These are phyloP conservation scores for Pleurotus pulmonarius DNA, from an alignment of 768 basidiomycete genomes.

Conservation along the genomic window DNA sequence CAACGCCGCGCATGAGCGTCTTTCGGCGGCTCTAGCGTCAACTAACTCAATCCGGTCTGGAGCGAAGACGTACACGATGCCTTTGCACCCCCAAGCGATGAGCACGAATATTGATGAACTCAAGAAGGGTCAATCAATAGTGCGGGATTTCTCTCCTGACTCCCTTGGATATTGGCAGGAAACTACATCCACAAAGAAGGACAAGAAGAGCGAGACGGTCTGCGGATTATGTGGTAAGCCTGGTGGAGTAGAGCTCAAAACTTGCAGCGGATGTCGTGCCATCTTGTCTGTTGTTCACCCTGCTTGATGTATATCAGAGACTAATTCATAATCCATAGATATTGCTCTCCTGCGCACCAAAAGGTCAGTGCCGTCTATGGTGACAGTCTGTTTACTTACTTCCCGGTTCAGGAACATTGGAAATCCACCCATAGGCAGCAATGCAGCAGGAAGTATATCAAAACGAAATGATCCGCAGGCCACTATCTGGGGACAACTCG, in stretches of 20 bases:
- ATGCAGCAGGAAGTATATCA: conserved; percentile 15
- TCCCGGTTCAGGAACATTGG: conserved; percentile 19
- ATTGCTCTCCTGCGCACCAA: conserved; percentile 19
- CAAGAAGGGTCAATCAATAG: conserved; percentile 15
- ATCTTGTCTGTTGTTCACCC: conserved; percentile 13
- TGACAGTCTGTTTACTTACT: background rate
- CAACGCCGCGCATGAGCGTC: conserved; percentile 16
- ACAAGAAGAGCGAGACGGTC: conserved; percentile 18
- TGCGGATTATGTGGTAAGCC: conserved; percentile 27
- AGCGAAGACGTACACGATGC: conserved; percentile 21
- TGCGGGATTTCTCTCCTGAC: conserved; percentile 10
- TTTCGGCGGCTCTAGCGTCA: conserved; percentile 19
- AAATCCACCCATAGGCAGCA: conserved; percentile 19
- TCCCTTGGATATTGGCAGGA: conserved; percentile 22
- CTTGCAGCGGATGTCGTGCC: conserved; percentile 22
- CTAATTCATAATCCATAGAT: background rate
- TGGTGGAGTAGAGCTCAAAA: conserved; percentile 19
- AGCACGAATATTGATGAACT: conserved; percentile 8
- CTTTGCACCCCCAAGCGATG: conserved; percentile 11
- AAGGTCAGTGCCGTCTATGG: conserved; percentile 10
- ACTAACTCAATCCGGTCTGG: conserved; percentile 23
- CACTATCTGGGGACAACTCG: too few relatives aligned
- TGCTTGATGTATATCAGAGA: too few relatives aligned
- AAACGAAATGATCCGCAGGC: conserved; percentile 1
- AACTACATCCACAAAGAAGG: conserved; percentile 17